Conservation (phyloP, 352 stramenopile species). For the Thraustotheca clavata region DNA sequence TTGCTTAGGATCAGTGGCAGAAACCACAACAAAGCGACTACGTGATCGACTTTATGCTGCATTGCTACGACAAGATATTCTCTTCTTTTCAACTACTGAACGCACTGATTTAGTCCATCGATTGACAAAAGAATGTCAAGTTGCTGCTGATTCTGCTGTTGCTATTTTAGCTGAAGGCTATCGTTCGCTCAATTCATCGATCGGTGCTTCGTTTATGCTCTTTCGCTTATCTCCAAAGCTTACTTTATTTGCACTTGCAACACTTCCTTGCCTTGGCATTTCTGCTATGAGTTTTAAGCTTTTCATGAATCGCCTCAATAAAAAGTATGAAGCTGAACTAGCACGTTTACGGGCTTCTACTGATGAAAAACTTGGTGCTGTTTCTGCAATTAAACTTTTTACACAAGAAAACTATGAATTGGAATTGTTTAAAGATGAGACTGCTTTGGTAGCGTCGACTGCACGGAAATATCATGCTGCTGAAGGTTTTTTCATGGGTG, state of each 20-base stretch:
- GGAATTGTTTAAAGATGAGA: slow-evolving; percentile 55
- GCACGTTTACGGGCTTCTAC: slow-evolving; percentile 69
- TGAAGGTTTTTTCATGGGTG: slow-evolving; percentile 86
- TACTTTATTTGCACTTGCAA: slow-evolving; percentile 80
- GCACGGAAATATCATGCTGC: slow-evolving; percentile 59
- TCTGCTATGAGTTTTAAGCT: slow-evolving; percentile 80
- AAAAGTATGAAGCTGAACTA: slow-evolving; percentile 70
- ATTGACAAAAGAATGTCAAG: slow-evolving; percentile 79
- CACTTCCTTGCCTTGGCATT: slow-evolving; percentile 66
- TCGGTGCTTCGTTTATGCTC: slow-evolving; percentile 84
- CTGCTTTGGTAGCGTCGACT: slow-evolving; percentile 54
- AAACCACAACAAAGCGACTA: slow-evolving; percentile 75
- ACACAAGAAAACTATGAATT: slow-evolving; percentile 66
- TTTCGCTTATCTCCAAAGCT: slow-evolving; percentile 84
- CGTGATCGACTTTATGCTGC: slow-evolving; percentile 64
- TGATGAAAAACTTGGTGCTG: slow-evolving; percentile 83
- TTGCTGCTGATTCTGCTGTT: slow-evolving; percentile 83
- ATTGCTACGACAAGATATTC: slow-evolving; percentile 70
- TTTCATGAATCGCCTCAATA: slow-evolving; percentile 64
- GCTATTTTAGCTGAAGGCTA: slow-evolving; percentile 82
- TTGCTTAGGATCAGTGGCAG: slow-evolving; percentile 81
- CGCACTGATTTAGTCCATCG: slow-evolving; percentile 81
- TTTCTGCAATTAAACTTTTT: slow-evolving; percentile 86
- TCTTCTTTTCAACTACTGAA: slow-evolving; percentile 75
- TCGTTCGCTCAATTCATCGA: slow-evolving; percentile 80